Conservation (phyloP, 306 rosid species). For the Elaeagnus macrophylla region DNA sequence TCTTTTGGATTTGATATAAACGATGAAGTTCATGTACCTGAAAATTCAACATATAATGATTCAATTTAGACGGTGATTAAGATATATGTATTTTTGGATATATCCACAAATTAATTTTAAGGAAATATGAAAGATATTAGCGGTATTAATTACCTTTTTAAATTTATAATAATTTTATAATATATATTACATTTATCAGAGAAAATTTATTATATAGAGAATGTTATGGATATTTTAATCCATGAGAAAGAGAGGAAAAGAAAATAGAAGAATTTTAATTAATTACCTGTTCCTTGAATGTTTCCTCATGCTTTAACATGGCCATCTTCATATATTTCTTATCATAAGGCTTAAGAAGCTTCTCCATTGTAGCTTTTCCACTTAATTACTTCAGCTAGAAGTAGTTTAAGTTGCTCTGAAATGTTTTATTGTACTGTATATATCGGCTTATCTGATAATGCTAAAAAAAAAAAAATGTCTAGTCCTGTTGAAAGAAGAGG, state of each 20-base stretch:
- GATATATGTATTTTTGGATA: no score
- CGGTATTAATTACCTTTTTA: no score
- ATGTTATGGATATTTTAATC: not conserved
- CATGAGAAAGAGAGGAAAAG: not conserved
- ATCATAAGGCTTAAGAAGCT: conserved; percentile 45
- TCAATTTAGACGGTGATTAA: not conserved
- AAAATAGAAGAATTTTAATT: conserved; percentile 1
- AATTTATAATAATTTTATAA: no score
- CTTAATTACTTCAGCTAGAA: not conserved
- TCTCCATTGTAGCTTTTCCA: conserved; percentile 51
- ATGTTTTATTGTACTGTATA: no score
- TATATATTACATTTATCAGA: no score
- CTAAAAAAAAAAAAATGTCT: no score
- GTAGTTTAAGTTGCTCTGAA: not conserved
- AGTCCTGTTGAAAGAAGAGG: no score
- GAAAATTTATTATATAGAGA: no score
- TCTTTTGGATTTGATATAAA: conserved; percentile 69
- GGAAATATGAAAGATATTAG: no score
- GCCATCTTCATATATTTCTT: conserved; percentile 69
- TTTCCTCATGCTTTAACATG: conserved; percentile 70
- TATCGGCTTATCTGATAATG: no score
- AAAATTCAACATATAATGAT: not conserved
- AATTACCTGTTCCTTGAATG: conserved; percentile 72
- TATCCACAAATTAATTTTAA: no score
- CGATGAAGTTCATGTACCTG: conserved; percentile 90